Conservation (phyloP, 1,284 basidiomycete species). For the Mycena sp. region DNA sequence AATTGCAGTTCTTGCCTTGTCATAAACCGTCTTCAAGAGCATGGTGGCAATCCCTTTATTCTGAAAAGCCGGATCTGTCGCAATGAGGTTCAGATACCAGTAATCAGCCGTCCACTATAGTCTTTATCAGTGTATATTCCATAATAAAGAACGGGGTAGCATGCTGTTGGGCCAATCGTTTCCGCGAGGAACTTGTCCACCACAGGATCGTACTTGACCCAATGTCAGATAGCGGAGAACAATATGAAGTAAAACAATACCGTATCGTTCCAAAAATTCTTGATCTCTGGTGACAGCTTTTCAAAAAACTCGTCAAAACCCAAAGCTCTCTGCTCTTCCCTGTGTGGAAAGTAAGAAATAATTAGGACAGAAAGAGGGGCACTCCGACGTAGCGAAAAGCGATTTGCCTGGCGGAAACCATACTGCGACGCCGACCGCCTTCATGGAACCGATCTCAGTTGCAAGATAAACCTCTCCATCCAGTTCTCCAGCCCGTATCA, state of each 20-base stretch:
- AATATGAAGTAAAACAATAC: background rate
- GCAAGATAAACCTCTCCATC: conserved; percentile 24
- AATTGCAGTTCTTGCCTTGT: background rate
- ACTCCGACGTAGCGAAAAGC: no score
- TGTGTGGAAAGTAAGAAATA: background rate
- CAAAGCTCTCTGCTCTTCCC: conserved; percentile 19
- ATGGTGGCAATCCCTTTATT: conserved; percentile 13
- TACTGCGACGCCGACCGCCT: conserved; percentile 18
- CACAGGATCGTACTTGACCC: conserved; percentile 7
- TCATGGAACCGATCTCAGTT: background rate
- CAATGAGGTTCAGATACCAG: conserved; percentile 20
- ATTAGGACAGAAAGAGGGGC: conserved; percentile 3
- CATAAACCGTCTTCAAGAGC: conserved; percentile 23
- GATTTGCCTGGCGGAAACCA: conserved; percentile 25
- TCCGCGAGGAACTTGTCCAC: conserved; percentile 18
- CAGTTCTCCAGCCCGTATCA: conserved; percentile 20
- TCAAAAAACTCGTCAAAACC: conserved; percentile 25
- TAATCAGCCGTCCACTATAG: conserved; percentile 13
- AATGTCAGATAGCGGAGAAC: background rate
- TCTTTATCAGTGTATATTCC: background rate
- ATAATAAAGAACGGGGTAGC: background rate
- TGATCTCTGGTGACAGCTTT: conserved; percentile 12
- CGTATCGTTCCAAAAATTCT: conserved; percentile 18
- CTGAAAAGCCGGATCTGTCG: conserved; percentile 20
- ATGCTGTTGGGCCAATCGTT: conserved; percentile 14